Base-by-base conservation (phyloP, 495 filamentous ascomycete species). In the Penicillium canescens region DNA sequence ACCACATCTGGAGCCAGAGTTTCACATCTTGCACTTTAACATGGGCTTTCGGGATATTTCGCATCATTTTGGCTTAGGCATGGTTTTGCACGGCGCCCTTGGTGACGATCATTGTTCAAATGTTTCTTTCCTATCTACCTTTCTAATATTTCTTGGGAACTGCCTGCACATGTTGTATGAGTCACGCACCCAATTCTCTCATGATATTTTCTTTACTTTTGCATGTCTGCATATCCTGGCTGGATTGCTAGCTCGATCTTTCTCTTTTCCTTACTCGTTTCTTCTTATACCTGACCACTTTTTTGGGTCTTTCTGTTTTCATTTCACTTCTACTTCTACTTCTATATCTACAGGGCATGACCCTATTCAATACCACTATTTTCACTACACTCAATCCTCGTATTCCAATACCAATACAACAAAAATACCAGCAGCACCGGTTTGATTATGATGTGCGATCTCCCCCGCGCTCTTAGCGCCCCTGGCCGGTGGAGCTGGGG, bases 401-500 rank as follows among this genome's bases (percentile, higher is more conserved):
- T 26, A 10, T 38, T 31, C n/a, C 26, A 23, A 18, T 36, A 33
- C 40, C 38, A 26, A 10, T 34, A 44, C 14, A 12, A 31, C n/a
- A 12, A 31, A 20, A 54, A 37, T 52, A 56, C 56, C 52, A 50
- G 51, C 54, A 52, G 9, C 52, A 49, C 51, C 42, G n/a, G 42
- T 63, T 61, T 61, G 49, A 66, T 66, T 66, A 55, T 55, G 63
- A 64, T 66, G 57, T 61, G 63, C 63, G 50, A 55, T 59, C 49
- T 47, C 63, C 56, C 63, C 54, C 63, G 57, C 63, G 57, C 60
- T 51, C 46, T 42, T 66, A 59, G 63, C 57, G 63, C 24, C 26
- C 53, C 38, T 52, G 41, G 21, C 31, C 13, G 21, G 60, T 57
- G 54, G 61, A 43, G 23, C 48, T 7, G 28, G 8, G 2, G 41